phyloP scores from a whole-genome alignment of 2,329 filamentous ascomycete genomes.

The Arachnomyces sp. region DNA sequence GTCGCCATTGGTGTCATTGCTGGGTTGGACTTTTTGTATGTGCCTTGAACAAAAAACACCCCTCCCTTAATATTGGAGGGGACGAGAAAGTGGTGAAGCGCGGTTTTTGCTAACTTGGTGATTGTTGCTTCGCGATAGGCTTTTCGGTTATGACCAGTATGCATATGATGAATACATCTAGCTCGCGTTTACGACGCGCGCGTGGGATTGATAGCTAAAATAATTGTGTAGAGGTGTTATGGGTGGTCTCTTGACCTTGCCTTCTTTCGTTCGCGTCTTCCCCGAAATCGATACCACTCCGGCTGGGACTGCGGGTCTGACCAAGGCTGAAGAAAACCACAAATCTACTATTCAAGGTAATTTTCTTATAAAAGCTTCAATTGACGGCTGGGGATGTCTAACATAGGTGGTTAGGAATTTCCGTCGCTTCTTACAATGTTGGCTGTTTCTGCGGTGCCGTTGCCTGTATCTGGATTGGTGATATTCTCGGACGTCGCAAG shows the following conservation, averaged over 20 bases:
- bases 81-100: too few relatives aligned
- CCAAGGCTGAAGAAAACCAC: conserved; percentile 25
- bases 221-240: conserved; percentile 51
- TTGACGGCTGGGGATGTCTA: not conserved
- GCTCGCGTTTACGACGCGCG: not conserved
- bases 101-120: conserved; percentile 8
- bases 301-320: conserved; percentile 22
- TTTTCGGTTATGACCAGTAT: conserved; percentile 57
- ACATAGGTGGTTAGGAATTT: conserved; percentile 23
- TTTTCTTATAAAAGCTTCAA: conserved; percentile 7
- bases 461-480: conserved; percentile 43
- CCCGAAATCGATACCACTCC: conserved; percentile 45
- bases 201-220: not conserved
- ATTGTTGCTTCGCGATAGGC: conserved; percentile 16
- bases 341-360: conserved; percentile 42
- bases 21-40: conserved; percentile 59
- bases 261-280: conserved; percentile 50
- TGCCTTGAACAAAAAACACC: not conserved
- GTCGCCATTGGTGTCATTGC: conserved; percentile 63
- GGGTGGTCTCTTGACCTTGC: conserved; percentile 64
- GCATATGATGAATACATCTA: not conserved
- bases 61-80: too few relatives aligned
- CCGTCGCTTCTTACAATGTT: conserved; percentile 38
- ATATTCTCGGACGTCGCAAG: conserved; percentile 43
- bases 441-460: conserved; percentile 45